A percentile compares a stretch with the other conserved stretches of the same genome.
phyloP scores from a whole-genome alignment of 768 basidiomycete species.

The Polyporus arcularius region DNA sequence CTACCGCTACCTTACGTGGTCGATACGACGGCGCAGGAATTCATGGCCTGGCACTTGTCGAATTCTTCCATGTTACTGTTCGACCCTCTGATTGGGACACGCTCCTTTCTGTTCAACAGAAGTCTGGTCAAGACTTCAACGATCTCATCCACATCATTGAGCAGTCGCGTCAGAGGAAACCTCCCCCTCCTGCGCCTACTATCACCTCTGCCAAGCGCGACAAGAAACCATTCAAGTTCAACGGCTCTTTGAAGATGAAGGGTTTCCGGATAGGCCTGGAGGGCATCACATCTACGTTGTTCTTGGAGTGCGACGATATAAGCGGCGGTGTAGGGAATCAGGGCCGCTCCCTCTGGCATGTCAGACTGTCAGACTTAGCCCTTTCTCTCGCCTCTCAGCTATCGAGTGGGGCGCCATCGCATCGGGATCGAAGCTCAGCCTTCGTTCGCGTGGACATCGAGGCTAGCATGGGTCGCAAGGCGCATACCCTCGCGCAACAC shows the following conservation, averaged over 20 bases:
- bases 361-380: constrained; percentile 72
- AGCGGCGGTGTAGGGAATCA: constrained; percentile 59
- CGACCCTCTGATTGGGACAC: constrained; percentile 87
- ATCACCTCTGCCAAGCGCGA: constrained; percentile 13
- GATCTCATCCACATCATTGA: constrained; percentile 71
- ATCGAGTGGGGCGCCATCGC: constrained; percentile 42
- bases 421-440: constrained; percentile 69
- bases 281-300: constrained; percentile 69
- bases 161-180: constrained; percentile 48
- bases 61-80: constrained; percentile 70
- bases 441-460: constrained; percentile 83
- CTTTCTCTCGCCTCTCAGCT: constrained; percentile 78
- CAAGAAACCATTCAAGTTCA: constrained; percentile 37
- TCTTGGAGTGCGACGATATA: constrained; percentile 75
- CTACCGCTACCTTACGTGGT: constrained; percentile 65
- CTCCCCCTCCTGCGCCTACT: constrained; percentile 3
- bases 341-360: constrained; percentile 58
- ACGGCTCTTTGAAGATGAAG: constrained; percentile 63
- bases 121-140: constrained; percentile 87
- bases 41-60: constrained; percentile 59
- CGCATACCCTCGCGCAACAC: constrained; percentile 18
- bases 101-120: constrained; percentile 79
- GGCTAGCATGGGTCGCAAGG: constrained; percentile 24
- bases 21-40: constrained; percentile 50
- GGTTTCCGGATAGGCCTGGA: constrained; percentile 83